Conservation (phyloP, 805 yeast species). For the Monosporozyma solicola region DNA sequence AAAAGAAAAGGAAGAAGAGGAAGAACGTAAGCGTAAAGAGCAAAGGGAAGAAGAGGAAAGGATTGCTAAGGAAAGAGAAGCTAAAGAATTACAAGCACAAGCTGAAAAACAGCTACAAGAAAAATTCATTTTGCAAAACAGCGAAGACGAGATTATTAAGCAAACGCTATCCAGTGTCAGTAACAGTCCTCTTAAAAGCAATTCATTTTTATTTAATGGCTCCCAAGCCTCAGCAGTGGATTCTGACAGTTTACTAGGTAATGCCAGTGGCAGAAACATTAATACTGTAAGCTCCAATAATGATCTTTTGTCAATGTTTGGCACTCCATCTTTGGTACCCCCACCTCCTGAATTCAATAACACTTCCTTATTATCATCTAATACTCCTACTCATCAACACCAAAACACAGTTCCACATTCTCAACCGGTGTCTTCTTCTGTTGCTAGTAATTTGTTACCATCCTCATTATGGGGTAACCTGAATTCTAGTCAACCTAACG, state of each 20-base stretch:
- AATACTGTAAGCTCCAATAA: not conserved
- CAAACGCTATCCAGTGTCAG: not conserved
- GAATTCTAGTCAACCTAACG: not conserved
- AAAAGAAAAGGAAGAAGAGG: slow-evolving; percentile 22
- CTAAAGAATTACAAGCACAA: not conserved
- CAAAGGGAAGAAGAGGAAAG: slow-evolving; percentile 23
- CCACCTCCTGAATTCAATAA: not conserved
- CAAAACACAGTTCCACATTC: not conserved
- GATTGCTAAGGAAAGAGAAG: not conserved
- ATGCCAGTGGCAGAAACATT: not conserved
- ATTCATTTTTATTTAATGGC: not conserved
- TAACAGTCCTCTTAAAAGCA: not conserved
- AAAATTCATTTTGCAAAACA: not conserved
- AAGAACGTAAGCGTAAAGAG: slow-evolving; percentile 20
- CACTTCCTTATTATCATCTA: not conserved
- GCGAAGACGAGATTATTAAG: not conserved
- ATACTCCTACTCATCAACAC: not conserved
- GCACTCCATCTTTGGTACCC: not conserved
- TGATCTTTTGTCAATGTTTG: not conserved
- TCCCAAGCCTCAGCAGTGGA: not conserved
- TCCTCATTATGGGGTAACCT: not conserved
- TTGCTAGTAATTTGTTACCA: not conserved
- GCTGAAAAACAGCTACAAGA: not conserved
- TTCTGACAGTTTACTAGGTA: not conserved
- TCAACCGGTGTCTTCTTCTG: not conserved